A percentile compares a stretch with the other conserved stretches of the same genome.
These are phyloP conservation scores for Thelonectria discophora DNA, from an alignment of 2,329 filamentous ascomycete genomes.

Conservation along the genomic window DNA sequence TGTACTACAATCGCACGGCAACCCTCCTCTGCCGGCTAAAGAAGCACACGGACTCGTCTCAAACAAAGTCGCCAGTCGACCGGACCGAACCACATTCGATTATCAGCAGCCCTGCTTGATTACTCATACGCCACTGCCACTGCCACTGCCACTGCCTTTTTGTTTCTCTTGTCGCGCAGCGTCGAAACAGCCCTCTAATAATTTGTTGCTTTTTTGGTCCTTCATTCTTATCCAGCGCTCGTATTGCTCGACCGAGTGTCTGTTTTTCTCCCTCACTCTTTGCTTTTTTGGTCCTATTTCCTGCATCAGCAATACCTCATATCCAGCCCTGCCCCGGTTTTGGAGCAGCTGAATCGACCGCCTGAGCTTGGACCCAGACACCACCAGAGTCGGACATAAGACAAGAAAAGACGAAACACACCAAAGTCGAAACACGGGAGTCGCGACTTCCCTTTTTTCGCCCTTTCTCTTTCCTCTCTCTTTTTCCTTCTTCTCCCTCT, in stretches of 20 bases:
- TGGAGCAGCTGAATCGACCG: conserved; percentile 19
- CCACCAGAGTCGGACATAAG: conserved; percentile 12
- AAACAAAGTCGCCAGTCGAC: conserved; percentile 38
- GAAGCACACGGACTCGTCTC: conserved; percentile 37
- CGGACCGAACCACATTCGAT: conserved; percentile 34
- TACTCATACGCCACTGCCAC: conserved; percentile 3
- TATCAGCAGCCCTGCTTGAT: conserved; percentile 17
- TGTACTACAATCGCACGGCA: too few species aligned
- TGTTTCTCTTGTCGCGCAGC: conserved; percentile 8
- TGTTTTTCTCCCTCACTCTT: conserved; percentile 3
- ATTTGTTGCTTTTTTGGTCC: background rate
- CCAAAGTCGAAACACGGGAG: conserved; percentile 17
- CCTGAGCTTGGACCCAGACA: conserved; percentile 21
- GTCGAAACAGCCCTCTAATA: background rate
- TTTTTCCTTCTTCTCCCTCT: background rate
- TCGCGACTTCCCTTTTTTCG: conserved; percentile 11
- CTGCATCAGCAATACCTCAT: conserved; percentile 7
- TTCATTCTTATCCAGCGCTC: conserved; percentile 9
- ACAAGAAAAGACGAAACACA: conserved; percentile 20
- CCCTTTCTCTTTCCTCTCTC: conserved; percentile 12
- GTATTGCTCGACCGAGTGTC: background rate
- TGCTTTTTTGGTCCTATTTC: conserved; percentile 18
- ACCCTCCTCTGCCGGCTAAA: conserved; percentile 28
- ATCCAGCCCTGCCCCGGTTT: conserved; percentile 10
- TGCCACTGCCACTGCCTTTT: too few species aligned